phyloP scores from a whole-genome alignment of 106 monocot genomes.

The Cymbidium sinense region DNA sequence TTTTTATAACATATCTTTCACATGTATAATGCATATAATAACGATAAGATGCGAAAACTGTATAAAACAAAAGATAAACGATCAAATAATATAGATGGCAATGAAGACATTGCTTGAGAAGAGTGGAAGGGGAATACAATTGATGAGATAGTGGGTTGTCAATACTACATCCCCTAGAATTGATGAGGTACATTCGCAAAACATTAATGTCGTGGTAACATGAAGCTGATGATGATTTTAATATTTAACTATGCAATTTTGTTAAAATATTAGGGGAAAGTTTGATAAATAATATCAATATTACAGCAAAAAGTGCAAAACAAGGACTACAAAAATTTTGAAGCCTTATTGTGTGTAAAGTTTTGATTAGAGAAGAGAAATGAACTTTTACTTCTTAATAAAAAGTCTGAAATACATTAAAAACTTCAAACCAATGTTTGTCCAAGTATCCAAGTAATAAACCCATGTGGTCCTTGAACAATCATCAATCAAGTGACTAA shows the following conservation, averaged over 20 bases:
- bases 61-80: too few species aligned
- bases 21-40: too few species aligned
- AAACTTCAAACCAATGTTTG: background rate
- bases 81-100: too few species aligned
- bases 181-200: background rate
- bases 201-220: background rate
- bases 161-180: background rate
- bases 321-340: too few species aligned
- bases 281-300: too few species aligned
- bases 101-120: too few species aligned
- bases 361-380: background rate
- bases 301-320: too few species aligned
- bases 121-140: background rate
- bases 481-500: background rate
- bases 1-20: too few species aligned
- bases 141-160: background rate
- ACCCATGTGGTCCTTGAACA: background rate
- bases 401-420: background rate
- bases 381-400: background rate
- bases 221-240: background rate
- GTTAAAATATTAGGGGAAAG: background rate
- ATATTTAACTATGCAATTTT: background rate
- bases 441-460: too few species aligned
- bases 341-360: too few species aligned
- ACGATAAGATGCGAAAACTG: too few species aligned